Evolutionary conservation across 108 stramenopile species (phyloP).

Genomic region (Pseudonitzschia multiseries): DNA sequence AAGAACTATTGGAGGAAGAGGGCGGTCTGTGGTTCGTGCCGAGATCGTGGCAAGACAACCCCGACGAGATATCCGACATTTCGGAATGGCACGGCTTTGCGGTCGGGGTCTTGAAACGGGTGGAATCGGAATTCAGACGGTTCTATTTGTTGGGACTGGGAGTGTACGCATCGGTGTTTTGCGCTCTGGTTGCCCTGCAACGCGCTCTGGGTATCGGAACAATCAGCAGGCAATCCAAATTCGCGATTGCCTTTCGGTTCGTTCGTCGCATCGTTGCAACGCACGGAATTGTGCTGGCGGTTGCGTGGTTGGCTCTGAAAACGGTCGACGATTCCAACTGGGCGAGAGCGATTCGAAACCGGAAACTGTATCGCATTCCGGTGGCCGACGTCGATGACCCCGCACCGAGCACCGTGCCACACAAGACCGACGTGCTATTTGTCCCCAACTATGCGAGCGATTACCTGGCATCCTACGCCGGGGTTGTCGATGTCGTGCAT

Average conservation of each 20-base stretch:
- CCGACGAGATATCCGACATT: slow-evolving; percentile 20
- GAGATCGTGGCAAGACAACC: slow-evolving; percentile 29
- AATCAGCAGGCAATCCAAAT: neutral
- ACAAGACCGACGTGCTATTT: slow-evolving; percentile 38
- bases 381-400: slow-evolving; percentile 3
- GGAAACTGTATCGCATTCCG: slow-evolving; percentile 33
- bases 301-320: slow-evolving; percentile 19
- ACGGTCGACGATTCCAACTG: slow-evolving; percentile 38
- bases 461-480: slow-evolving; percentile 39
- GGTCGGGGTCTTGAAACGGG: slow-evolving; percentile 21
- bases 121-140: slow-evolving; percentile 18
- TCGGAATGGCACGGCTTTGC: slow-evolving; percentile 26
- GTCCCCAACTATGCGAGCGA: slow-evolving; percentile 29
- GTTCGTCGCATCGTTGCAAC: slow-evolving; percentile 25
- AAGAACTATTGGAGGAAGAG: slow-evolving; percentile 34
- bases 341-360: slow-evolving; percentile 40
- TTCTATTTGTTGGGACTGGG: slow-evolving; percentile 21
- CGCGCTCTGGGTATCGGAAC: neutral
- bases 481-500: slow-evolving; percentile 43
- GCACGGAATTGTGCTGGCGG: slow-evolving; percentile 21
- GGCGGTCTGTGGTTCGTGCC: slow-evolving; percentile 47
- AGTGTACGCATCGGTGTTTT: slow-evolving; percentile 1
- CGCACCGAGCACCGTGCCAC: slow-evolving; percentile 29
- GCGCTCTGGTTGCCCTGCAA: neutral
- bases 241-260: neutral